These are phyloP conservation scores for Haplosporangium sp. DNA, from an alignment of 371 early-diverging fungal genomes.

Conservation along the genomic window DNA sequence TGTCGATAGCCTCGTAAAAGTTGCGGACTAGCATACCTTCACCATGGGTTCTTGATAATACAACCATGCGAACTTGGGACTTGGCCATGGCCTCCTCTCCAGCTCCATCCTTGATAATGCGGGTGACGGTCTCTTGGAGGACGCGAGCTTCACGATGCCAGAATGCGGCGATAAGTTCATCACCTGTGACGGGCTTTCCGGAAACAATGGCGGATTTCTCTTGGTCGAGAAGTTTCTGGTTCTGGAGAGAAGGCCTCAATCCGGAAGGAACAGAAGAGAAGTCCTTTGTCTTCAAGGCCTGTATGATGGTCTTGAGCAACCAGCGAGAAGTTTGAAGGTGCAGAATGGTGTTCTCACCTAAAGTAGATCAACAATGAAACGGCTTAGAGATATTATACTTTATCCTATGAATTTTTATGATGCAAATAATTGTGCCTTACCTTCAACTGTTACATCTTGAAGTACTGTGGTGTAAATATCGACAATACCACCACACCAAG, in stretches of 20 bases:
- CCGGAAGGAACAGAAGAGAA: conserved; percentile 36
- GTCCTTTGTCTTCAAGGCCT: conserved; percentile 36
- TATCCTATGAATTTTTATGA: too few species aligned
- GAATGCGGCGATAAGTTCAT: conserved; percentile 35
- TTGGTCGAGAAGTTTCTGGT: conserved; percentile 12
- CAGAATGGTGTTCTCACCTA: conserved; percentile 68
- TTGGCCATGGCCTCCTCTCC: conserved; percentile 55
- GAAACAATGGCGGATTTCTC: conserved; percentile 33
- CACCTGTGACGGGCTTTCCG: conserved; percentile 29
- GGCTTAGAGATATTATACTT: too few species aligned
- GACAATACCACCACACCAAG: conserved; percentile 66
- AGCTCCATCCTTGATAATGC: conserved; percentile 40
- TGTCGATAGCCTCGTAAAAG: conserved; percentile 64
- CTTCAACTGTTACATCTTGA: conserved; percentile 70
- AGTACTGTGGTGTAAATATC: conserved; percentile 60
- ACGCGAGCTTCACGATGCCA: conserved; percentile 55
- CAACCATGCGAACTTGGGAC: conserved; percentile 59
- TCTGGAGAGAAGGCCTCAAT: conserved; percentile 26
- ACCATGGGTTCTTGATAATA: conserved; percentile 74
- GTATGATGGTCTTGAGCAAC: conserved; percentile 66
- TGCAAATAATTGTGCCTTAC: conserved; percentile 11
- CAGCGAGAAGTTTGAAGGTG: conserved; percentile 81
- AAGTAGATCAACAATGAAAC: not conserved
- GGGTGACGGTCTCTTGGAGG: conserved; percentile 49
- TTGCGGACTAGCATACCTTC: conserved; percentile 76